Evolutionary conservation across 768 basidiomycete species (phyloP).

Genomic region (Gymnopilus junonius): DNA sequence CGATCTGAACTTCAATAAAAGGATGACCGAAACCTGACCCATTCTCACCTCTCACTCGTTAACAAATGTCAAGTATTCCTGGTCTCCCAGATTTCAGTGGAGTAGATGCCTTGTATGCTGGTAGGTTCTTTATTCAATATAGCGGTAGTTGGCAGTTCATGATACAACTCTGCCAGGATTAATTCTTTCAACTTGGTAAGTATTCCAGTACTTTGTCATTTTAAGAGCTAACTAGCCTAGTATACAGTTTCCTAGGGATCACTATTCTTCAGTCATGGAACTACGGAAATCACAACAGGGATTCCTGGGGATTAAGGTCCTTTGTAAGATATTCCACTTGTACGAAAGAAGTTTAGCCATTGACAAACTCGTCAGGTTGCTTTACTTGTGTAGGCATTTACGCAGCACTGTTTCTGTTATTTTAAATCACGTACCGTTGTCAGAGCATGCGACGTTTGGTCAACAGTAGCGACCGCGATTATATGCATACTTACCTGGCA

Average conservation of each 20-base stretch:
- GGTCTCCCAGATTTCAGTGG: background rate
- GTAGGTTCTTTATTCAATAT: background rate
- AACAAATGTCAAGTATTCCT: background rate
- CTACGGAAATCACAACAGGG: background rate
- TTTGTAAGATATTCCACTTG: background rate
- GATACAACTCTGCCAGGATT: background rate
- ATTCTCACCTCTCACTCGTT: background rate
- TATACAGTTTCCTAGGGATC: background rate
- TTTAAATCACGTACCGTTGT: too few relatives aligned
- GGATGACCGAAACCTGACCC: background rate
- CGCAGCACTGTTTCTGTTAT: background rate
- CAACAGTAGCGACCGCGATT: background rate
- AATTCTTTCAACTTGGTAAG: background rate
- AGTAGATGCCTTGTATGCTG: conserved; percentile 1
- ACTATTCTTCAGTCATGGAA: conserved; percentile 7
- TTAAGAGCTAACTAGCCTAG: background rate
- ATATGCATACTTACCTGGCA: background rate
- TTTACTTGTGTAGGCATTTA: background rate
- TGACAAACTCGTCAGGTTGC: background rate
- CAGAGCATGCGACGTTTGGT: background rate
- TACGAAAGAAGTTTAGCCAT: background rate
- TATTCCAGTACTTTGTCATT: background rate
- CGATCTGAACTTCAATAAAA: too few relatives aligned
- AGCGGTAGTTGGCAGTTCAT: background rate
- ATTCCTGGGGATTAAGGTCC: background rate